Evolutionary conservation across 805 yeast genomes (phyloP), one percentile per base, ranked within the genome.

Genomic region (Kodamaea kakaduensis): DNA sequence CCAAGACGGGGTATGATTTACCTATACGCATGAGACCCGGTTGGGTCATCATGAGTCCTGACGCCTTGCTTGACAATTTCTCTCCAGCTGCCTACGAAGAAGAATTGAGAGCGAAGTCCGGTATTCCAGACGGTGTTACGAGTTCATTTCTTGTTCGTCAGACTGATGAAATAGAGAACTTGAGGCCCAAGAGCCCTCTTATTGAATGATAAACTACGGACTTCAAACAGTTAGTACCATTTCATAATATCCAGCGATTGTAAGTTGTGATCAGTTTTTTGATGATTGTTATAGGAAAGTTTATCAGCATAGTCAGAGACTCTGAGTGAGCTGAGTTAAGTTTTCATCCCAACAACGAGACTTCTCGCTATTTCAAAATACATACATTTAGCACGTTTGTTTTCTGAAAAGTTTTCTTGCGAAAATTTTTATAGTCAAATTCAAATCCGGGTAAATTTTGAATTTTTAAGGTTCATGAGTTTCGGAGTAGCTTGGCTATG

Each of bases 31-130:
- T 76, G 41, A 75, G 96, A 51, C 80, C 78, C 7, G 97, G 97
- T 4, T 89, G 97, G 97, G 93, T 86, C 3, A 75, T 88, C 7
- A 67, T 85, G 71, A 73, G 88, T 48, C 96, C 96, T 1, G 96
- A 88, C 58, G 77, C 83, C 3, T 57, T 86, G 45, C 51, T 86
- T 19, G 76, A 85, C 53, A 86, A 85, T 52, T 85, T 89, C 41
- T 48, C 53, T 31, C 62, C 67, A 0, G 34, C 27, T 5, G 45
- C 45, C 18, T 66, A 63, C 46, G 56, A 52, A 31, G 44, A 52
- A 32, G 65, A 64, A 26, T 40, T 67, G 23, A 45, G 51, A 33
- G 34, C 51, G 5, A 61, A 56, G 43, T 64, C 70, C 5, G 24
- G 50, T 37, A 45, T 64, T 14, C 31, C 58, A 6, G 12, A 31